Evolutionary conservation across 495 filamentous ascomycete genomes (phyloP), one percentile per base, ranked within the genome.

Genomic region (Halenospora varia): DNA sequence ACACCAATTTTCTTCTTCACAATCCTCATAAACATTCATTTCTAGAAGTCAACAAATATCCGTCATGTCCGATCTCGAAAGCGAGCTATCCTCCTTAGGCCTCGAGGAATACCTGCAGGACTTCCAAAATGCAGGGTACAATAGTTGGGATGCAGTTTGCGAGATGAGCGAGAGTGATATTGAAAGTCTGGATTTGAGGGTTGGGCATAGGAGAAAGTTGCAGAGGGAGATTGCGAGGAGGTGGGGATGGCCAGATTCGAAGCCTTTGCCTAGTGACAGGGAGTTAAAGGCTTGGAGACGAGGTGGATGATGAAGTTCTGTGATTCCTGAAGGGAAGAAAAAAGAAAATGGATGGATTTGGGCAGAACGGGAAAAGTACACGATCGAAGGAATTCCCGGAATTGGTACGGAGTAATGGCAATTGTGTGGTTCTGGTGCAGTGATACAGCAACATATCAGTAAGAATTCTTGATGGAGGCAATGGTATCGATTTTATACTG

Each of bases 171-270:
- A 47, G 20, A 18, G 17, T 17, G 44, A 47, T 23, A 4, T 47
- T 23, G 44, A 18, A 9, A 9, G 9, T 4, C 17, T 47, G 20
- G 44, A 71, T 18, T 50, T 62, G 11, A 46, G 45, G 41, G n/a
- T 62, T 6, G 64, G 62, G 8, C 64, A 66, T 56, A 46, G 64
- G 22, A 55, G 64, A 45, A 65, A 57, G 26, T 44, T 66, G 53
- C 64, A 66, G 52, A 52, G 52, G 41, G 62, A 66, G 47, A 65
- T 66, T 51, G 62, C 57, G 2, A 58, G 57, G 23, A 50, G 56
- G 23, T 50, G 52, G 46, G 22, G 49, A 19, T 42, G 51, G 57
- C 47, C 55, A 10, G 18, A 47, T 17, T 6, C 6, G 6, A 23
- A 47, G 44, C 44, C 44, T 47, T 23, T 47, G n/a, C 44, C 44